Base-by-base conservation (phyloP, 108 stramenopile species). In the Cylindrotheca closterium region DNA sequence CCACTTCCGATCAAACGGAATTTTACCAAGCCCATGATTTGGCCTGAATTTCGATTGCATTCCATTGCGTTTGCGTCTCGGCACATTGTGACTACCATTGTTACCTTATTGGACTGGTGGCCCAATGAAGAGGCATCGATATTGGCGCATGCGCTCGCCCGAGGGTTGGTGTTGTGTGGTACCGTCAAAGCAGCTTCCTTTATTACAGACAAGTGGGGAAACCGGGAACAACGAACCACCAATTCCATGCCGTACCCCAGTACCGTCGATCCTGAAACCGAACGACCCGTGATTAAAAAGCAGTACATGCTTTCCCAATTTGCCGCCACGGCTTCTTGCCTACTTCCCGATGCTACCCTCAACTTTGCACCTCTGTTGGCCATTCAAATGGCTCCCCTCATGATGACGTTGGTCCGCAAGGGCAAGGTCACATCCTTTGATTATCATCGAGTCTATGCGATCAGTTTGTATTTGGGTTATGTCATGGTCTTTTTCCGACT, bases 361-460 rank as follows among this genome's bases (percentile, higher is more conserved):
- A 68, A 71, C 2, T 60, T 87, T 26, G 45, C 71, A 2, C 74
- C 83, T 34, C 54, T 84, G 25, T 63, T 87, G 2, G 70, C 83
- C 7, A 87, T 87, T 60, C 86, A 87, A 58, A 30, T 82, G 47
- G 86, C 86, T 24, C 65, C 71, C 19, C 70, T 87, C 17, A 55
- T 87, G 18, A 87, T 87, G 86, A 87, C 86, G 30, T 55, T 87
- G 48, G 86, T 87, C 18, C 78, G 86, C 2, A 87, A 87, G 51
- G 82, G 83, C 4, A 33, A 83, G n/a, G 25, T 84, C 15, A 71
- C 71, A 28, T 58, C 86, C 1, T 67, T 60, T 29, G 75, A 66
- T 4, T 87, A 87, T 58, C 86, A 87, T 60, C 56, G 73, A 23
- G 57, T 55, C 1, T 87, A 87, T 53, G 79, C 82, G 1, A 0